These are phyloP conservation scores for Penicillium cataractarum DNA, from an alignment of 495 filamentous ascomycete genomes.

Conservation along the genomic window DNA sequence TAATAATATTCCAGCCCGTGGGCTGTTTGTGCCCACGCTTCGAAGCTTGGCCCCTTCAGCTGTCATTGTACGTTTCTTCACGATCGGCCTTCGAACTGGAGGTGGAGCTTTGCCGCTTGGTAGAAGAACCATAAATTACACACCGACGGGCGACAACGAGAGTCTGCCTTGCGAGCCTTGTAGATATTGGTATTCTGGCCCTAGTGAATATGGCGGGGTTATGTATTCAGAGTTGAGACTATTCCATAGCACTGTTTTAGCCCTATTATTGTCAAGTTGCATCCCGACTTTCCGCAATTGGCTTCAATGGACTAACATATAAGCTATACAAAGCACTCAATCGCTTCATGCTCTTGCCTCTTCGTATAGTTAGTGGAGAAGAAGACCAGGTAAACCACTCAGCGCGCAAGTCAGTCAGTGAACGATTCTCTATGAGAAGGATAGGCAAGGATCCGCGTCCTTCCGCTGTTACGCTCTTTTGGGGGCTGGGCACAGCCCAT, in stretches of 20 bases:
- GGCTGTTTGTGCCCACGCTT: background rate
- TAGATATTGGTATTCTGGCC: background rate
- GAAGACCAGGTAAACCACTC: background rate
- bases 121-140: background rate
- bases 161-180: background rate
- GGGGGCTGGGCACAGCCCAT: background rate
- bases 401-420: background rate
- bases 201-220: background rate
- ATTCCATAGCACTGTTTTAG: background rate
- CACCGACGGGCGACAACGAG: background rate
- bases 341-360: background rate
- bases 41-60: background rate
- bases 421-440: background rate
- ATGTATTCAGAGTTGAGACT: background rate
- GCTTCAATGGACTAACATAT: background rate
- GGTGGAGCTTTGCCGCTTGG: background rate
- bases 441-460: background rate
- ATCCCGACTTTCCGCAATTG: background rate
- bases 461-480: background rate
- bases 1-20: background rate
- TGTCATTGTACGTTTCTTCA: background rate
- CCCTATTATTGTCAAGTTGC: background rate
- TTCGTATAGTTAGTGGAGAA: background rate
- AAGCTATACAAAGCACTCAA: background rate
- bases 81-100: background rate